phyloP scores from a whole-genome alignment of 2,329 filamentous ascomycete genomes.

The Emmonsiellopsis sp. region DNA sequence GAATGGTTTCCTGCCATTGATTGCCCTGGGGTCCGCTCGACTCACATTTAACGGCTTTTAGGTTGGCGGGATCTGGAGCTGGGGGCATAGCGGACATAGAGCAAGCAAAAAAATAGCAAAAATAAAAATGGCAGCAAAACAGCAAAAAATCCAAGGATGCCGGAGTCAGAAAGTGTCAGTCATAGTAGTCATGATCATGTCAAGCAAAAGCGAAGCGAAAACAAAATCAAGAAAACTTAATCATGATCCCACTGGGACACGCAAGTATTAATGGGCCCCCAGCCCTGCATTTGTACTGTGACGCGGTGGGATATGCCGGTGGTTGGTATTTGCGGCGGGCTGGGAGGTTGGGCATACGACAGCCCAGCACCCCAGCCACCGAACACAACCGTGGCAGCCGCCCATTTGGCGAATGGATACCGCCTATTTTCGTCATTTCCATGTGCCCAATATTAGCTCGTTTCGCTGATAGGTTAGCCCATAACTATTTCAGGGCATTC shows the following conservation, averaged over 20 bases:
- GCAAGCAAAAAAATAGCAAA: constrained; percentile 9
- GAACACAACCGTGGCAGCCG: constrained; percentile 3
- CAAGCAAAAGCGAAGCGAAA: not conserved
- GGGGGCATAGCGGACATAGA: constrained; percentile 17
- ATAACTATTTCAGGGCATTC: not conserved
- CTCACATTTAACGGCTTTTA: constrained; percentile 33
- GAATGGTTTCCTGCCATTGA: constrained; percentile 8
- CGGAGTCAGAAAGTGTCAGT: no score
- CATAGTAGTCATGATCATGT: no score
- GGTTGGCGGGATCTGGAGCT: constrained; percentile 17
- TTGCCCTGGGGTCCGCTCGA: constrained; percentile 5
- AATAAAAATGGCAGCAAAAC: not conserved
- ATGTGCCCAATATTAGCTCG: not conserved
- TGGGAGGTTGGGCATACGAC: not conserved
- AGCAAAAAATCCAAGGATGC: not conserved
- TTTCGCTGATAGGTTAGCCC: not conserved
- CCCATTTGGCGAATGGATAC: constrained; percentile 3
- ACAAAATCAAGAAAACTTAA: not conserved
- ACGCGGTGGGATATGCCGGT: constrained; percentile 1
- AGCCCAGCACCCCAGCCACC: constrained; percentile 2
- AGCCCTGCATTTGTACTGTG: not conserved
- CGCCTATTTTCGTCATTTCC: not conserved
- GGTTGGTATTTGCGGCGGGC: constrained; percentile 1
- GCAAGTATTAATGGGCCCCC: constrained; percentile 2
- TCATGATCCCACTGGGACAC: not conserved